These are phyloP conservation scores for Porcisia deanei DNA, from an alignment of 208 protist species.

Conservation along the genomic window DNA sequence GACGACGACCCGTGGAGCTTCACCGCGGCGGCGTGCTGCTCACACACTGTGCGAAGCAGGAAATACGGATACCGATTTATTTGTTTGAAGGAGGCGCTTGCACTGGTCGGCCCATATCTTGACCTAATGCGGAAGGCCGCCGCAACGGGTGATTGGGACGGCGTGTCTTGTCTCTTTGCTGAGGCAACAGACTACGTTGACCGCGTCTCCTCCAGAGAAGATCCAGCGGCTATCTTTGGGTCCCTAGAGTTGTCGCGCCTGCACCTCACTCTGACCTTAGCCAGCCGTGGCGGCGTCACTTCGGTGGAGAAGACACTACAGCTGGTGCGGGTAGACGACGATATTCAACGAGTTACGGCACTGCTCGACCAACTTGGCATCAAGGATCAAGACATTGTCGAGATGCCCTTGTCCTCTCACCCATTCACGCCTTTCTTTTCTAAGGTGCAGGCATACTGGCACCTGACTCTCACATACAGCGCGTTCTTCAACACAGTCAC, in stretches of 20 bases:
- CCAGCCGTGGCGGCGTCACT: slow-evolving; percentile 10
- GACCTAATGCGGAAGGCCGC: slow-evolving; percentile 23
- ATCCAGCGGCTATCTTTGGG: slow-evolving; percentile 18
- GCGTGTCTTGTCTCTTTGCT: neutral
- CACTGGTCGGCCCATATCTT: slow-evolving; percentile 25
- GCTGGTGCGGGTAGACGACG: neutral
- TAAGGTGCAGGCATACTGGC: slow-evolving; percentile 18
- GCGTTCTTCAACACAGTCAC: slow-evolving; percentile 48
- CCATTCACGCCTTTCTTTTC: neutral
- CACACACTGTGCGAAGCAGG: neutral
- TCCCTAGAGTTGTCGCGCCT: slow-evolving; percentile 33
- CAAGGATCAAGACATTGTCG: slow-evolving; percentile 8
- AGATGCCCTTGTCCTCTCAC: slow-evolving; percentile 1
- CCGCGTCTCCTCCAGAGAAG: neutral
- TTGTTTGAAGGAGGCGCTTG: slow-evolving; percentile 13
- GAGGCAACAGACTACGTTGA: neutral
- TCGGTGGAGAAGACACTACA: slow-evolving; percentile 8
- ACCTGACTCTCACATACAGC: slow-evolving; percentile 30
- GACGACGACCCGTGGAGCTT: slow-evolving; percentile 19
- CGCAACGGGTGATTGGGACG: slow-evolving; percentile 17
- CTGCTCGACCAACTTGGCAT: slow-evolving; percentile 23
- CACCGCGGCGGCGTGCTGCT: neutral
- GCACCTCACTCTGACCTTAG: slow-evolving; percentile 19
- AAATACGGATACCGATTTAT: slow-evolving; percentile 10
- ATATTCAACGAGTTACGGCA: slow-evolving; percentile 11